Percentiles rank a stretch among this genome's conserved stretches.
Conservation (phyloP, 352 stramenopile species). For the Globisporangium takayamanum region DNA sequence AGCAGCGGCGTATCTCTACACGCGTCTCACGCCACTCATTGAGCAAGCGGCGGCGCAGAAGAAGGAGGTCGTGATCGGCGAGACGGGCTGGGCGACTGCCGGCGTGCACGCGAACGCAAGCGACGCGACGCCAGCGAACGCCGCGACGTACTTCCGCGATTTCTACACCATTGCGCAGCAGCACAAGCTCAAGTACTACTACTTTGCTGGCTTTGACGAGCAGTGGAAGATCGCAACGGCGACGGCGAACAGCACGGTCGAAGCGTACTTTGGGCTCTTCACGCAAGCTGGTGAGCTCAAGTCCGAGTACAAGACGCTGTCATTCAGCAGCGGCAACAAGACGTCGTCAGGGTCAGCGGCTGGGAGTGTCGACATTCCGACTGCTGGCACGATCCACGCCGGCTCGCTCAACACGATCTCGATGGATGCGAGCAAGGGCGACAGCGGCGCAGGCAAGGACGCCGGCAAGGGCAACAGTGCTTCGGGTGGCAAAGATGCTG, state of each 20-base stretch:
- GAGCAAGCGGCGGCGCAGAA: conserved; percentile 16
- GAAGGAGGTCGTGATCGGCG: conserved; percentile 55
- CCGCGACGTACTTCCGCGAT: conserved; percentile 48
- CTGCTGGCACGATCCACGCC: not conserved
- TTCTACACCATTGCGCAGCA: conserved; percentile 36
- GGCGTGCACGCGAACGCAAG: conserved; percentile 33
- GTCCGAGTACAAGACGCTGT: conserved; percentile 26
- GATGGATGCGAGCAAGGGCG: not conserved
- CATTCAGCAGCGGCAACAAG: conserved; percentile 17
- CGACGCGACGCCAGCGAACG: conserved; percentile 31
- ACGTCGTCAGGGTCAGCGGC: not conserved
- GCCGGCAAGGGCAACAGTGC: too few relatives aligned
- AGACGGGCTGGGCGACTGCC: conserved; percentile 58
- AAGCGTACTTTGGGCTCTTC: conserved; percentile 70
- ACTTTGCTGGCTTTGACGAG: conserved; percentile 63
- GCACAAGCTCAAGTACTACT: conserved; percentile 52
- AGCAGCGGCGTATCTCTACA: conserved; percentile 32
- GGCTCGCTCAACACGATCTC: not conserved
- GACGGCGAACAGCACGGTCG: conserved; percentile 46
- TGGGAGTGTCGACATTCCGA: not conserved
- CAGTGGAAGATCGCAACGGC: conserved; percentile 48
- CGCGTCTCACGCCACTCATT: conserved; percentile 32
- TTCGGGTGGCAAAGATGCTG: too few relatives aligned
- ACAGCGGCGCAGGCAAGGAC: not conserved
- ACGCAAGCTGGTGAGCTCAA: conserved; percentile 44